These are phyloP conservation scores for Mycocentrospora acerina DNA, from an alignment of 2,329 filamentous ascomycete species.

Conservation along the genomic window DNA sequence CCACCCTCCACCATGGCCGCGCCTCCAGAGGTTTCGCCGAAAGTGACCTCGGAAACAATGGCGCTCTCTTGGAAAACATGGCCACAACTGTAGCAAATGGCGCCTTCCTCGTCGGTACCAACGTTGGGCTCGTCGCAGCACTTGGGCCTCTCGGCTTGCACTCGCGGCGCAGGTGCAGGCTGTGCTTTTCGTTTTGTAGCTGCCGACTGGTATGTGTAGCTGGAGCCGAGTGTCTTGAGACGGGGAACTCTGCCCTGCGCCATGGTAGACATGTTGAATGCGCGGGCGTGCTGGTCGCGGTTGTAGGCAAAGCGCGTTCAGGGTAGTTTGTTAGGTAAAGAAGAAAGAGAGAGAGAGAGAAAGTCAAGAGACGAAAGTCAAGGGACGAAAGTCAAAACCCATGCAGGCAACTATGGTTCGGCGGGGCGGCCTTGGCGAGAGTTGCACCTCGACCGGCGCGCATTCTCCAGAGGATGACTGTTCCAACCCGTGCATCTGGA, in stretches of 20 bases:
- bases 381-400: no score
- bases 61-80: constrained; percentile 80
- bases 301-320: background rate
- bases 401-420: no score
- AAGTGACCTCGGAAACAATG: constrained; percentile 89
- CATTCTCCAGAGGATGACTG: no score
- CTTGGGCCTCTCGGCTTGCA: constrained; percentile 15
- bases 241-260: constrained; percentile 21
- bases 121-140: constrained; percentile 35
- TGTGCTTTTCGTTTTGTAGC: constrained; percentile 22
- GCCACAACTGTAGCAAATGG: constrained; percentile 75
- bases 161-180: constrained; percentile 17
- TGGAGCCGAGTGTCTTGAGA: constrained; percentile 20
- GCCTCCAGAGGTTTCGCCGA: constrained; percentile 83
- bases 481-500: no score
- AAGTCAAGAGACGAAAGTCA: constrained; percentile 7
- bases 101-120: constrained; percentile 19
- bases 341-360: no score
- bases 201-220: constrained; percentile 17
- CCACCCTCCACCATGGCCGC: constrained; percentile 89
- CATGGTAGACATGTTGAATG: constrained; percentile 20
- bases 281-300: background rate
- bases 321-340: no score
- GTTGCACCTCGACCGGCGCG: no score
- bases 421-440: no score